phyloP scores from a whole-genome alignment of 2,329 filamentous ascomycete genomes.

The Colletotrichum sojae region DNA sequence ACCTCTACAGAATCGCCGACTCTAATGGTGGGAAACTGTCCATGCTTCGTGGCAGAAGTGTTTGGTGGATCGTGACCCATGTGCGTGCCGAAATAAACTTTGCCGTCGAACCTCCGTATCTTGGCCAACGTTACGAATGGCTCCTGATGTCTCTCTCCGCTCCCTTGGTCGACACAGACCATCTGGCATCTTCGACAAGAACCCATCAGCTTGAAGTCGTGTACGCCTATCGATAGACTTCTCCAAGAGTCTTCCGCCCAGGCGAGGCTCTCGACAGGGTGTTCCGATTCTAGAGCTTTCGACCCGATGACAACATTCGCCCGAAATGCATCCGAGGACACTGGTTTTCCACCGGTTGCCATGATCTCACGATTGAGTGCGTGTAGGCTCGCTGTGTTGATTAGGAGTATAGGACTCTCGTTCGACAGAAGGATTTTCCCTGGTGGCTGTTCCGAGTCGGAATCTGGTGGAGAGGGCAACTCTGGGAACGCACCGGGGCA shows the following conservation, averaged over 20 bases:
- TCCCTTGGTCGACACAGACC: conserved; percentile 93
- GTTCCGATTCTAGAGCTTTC: conserved; percentile 51
- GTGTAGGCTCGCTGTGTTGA: conserved; percentile 85
- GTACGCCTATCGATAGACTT: conserved; percentile 74
- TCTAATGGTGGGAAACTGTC: conserved; percentile 57
- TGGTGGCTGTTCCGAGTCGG: conserved; percentile 62
- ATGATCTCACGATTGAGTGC: conserved; percentile 82
- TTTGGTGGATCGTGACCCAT: conserved; percentile 65
- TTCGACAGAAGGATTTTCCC: conserved; percentile 85
- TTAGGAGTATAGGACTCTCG: conserved; percentile 91
- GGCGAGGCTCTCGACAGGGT: conserved; percentile 55
- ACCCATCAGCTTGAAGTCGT: conserved; percentile 80
- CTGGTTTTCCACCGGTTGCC: conserved; percentile 71
- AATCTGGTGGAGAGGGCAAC: conserved; percentile 70
- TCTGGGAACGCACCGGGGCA: conserved; percentile 69
- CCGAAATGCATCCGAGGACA: conserved; percentile 83
- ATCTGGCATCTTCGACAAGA: conserved; percentile 93
- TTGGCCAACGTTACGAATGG: conserved; percentile 91
- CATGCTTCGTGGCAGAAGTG: conserved; percentile 43
- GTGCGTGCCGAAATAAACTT: conserved; percentile 92
- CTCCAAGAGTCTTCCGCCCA: conserved; percentile 89
- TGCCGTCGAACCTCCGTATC: conserved; percentile 85
- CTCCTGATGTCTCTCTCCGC: conserved; percentile 82
- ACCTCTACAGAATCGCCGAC: conserved; percentile 63
- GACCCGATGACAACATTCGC: conserved; percentile 86